These are phyloP conservation scores for Scortechinia acanthostroma DNA, from an alignment of 2,329 filamentous ascomycete genomes.

Conservation along the genomic window DNA sequence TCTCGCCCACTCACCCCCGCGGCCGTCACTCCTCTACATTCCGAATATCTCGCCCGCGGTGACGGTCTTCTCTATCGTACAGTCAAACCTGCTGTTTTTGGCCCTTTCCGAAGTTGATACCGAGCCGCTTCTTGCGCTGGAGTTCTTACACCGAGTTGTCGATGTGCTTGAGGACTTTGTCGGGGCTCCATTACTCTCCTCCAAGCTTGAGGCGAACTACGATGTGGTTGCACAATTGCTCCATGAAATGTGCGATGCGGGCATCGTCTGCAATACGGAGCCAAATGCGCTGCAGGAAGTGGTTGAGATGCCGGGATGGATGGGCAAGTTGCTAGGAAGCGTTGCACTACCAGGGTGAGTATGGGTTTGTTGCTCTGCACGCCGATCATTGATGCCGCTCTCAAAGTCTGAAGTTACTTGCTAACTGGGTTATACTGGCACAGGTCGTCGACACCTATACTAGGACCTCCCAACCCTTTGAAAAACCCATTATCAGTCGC, in stretches of 20 bases:
- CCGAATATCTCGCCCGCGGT: conserved; percentile 77
- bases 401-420: conserved; percentile 25
- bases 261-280: conserved; percentile 82
- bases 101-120: conserved; percentile 79
- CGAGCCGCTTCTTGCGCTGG: conserved; percentile 81
- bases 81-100: conserved; percentile 80
- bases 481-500: conserved; percentile 22
- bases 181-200: conserved; percentile 75
- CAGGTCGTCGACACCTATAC: conserved; percentile 14
- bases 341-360: conserved; percentile 73
- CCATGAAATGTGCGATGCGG: conserved; percentile 93
- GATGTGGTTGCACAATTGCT: conserved; percentile 89
- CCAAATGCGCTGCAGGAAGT: conserved; percentile 85
- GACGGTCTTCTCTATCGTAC: conserved; percentile 71
- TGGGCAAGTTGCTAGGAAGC: conserved; percentile 84
- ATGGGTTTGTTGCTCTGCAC: too few relatives aligned
- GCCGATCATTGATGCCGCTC: too few relatives aligned
- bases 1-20: conserved; percentile 72
- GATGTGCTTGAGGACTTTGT: conserved; percentile 93
- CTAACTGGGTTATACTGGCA: conserved; percentile 21
- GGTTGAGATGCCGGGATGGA: conserved; percentile 82
- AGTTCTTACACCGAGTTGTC: conserved; percentile 88
- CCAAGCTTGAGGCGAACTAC: conserved; percentile 83
- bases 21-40: conserved; percentile 81
- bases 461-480: neutral